phyloP scores from a whole-genome alignment of 768 basidiomycete species.

The Boletus eberwhitei region DNA sequence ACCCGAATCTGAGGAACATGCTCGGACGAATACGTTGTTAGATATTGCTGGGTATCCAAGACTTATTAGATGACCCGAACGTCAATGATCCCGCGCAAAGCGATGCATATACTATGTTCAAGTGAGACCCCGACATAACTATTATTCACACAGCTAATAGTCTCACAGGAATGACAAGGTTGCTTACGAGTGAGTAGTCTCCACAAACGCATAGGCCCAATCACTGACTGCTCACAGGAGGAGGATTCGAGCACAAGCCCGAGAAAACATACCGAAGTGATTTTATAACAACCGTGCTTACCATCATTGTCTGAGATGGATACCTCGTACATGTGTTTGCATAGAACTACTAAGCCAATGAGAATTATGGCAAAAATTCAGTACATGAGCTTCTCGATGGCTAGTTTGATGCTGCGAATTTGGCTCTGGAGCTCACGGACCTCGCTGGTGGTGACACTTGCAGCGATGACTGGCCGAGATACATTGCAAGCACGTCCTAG shows the following conservation, averaged over 20 bases:
- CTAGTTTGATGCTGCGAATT: constrained; percentile 81
- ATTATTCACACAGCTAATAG: constrained; percentile 7
- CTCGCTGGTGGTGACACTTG: constrained; percentile 95
- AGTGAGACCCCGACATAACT: constrained; percentile 52
- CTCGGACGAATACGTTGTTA: constrained; percentile 29
- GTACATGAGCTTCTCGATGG: constrained; percentile 67
- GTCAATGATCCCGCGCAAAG: constrained; percentile 97
- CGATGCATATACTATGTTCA: constrained; percentile 98
- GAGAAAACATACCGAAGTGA: constrained; percentile 86
- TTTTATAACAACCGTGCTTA: background rate
- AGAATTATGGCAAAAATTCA: constrained; percentile 19
- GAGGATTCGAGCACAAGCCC: constrained; percentile 79
- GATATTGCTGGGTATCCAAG: constrained; percentile 96
- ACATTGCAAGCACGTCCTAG: constrained; percentile 96
- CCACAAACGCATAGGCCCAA: background rate
- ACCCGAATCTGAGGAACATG: background rate
- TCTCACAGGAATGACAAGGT: constrained; percentile 78
- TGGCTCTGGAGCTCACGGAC: constrained; percentile 86
- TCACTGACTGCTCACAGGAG: constrained; percentile 45
- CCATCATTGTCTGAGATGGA: background rate
- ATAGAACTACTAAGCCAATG: constrained; percentile 8
- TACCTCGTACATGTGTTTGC: constrained; percentile 7
- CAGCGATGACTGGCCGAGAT: constrained; percentile 90
- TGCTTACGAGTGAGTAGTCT: constrained; percentile 77
- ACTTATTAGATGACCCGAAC: constrained; percentile 92